These are phyloP conservation scores for Oenanthe sinensis DNA, from an alignment of 129 eudicot species.

Conservation along the genomic window DNA sequence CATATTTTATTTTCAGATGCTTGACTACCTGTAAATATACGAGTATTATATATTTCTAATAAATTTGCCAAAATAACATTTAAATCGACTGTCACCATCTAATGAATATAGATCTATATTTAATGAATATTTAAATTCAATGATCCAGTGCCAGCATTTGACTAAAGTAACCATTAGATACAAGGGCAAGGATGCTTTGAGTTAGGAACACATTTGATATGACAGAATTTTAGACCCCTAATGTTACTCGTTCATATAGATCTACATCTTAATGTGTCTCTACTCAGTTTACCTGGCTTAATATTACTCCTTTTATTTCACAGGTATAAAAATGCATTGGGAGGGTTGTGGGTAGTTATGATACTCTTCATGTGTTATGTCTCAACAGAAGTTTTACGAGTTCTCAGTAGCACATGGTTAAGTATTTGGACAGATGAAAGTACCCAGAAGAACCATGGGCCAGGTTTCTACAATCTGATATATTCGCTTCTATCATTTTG, in stretches of 20 bases:
- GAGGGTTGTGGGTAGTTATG: conserved; percentile 80
- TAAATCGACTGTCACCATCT: background rate
- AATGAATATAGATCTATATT: background rate
- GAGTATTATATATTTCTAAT: background rate
- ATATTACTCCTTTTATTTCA: background rate
- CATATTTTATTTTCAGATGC: background rate
- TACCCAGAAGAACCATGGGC: conserved; percentile 38
- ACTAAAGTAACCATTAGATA: background rate
- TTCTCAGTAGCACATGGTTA: conserved; percentile 90
- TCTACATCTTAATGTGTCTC: background rate
- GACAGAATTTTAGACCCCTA: background rate
- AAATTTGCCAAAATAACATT: background rate
- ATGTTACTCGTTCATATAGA: background rate
- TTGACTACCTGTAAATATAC: background rate
- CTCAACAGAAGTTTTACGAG: conserved; percentile 69
- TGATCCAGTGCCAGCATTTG: background rate
- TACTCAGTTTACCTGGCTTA: background rate
- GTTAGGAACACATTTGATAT: background rate
- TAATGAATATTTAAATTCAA: background rate
- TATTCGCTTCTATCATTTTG: conserved; percentile 77
- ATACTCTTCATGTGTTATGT: conserved; percentile 59
- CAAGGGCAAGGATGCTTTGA: background rate
- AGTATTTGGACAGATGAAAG: conserved; percentile 91
- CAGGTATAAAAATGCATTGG: conserved; percentile 90
- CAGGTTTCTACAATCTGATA: conserved; percentile 60